A percentile compares a stretch with the other conserved stretches of the same genome.
Evolutionary conservation across 2,329 filamentous ascomycete species (phyloP).

Genomic region (Basipetospora chlamydospora): DNA sequence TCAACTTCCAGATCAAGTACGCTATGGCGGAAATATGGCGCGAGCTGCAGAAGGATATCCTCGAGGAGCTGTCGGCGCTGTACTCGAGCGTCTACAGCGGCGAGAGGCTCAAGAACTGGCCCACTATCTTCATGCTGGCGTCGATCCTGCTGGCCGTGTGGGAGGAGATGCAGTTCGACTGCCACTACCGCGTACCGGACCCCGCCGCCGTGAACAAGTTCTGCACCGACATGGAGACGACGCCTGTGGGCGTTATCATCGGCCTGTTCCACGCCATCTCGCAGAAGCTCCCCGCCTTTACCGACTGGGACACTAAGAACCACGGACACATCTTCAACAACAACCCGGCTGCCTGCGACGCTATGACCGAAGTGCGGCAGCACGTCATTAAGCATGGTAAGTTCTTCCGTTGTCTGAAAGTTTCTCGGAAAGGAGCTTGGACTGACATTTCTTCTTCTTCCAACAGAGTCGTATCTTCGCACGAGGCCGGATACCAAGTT

Average conservation of each 20-base stretch:
- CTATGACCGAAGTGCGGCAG: slow-evolving; percentile 87
- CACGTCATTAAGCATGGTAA: slow-evolving; percentile 90
- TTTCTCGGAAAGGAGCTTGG: too few species aligned
- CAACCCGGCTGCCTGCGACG: slow-evolving; percentile 82
- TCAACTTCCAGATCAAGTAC: slow-evolving; percentile 99
- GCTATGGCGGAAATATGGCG: slow-evolving; percentile 97
- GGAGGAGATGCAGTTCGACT: slow-evolving; percentile 99
- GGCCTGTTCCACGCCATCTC: slow-evolving; percentile 96
- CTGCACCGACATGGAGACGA: slow-evolving; percentile 92
- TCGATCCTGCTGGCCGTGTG: slow-evolving; percentile 86
- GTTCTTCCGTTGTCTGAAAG: too few species aligned
- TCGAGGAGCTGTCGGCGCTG: slow-evolving; percentile 80
- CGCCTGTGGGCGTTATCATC: slow-evolving; percentile 88
- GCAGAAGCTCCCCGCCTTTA: slow-evolving; percentile 83
- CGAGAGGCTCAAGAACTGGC: slow-evolving; percentile 97
- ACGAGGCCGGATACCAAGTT: slow-evolving; percentile 69
- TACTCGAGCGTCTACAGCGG: slow-evolving; percentile 98
- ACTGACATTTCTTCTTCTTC: too few species aligned
- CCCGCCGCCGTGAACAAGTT: slow-evolving; percentile 79
- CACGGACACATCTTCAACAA: slow-evolving; percentile 85
- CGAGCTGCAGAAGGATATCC: slow-evolving; percentile 86
- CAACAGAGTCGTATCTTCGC: slow-evolving; percentile 73
- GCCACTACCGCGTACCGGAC: slow-evolving; percentile 86
- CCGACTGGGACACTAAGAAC: slow-evolving; percentile 85
- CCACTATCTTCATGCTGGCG: slow-evolving; percentile 94